Percentiles rank a stretch among this genome's conserved stretches.
Conservation (phyloP, 345 rosid species). For the Salix viminalis region DNA sequence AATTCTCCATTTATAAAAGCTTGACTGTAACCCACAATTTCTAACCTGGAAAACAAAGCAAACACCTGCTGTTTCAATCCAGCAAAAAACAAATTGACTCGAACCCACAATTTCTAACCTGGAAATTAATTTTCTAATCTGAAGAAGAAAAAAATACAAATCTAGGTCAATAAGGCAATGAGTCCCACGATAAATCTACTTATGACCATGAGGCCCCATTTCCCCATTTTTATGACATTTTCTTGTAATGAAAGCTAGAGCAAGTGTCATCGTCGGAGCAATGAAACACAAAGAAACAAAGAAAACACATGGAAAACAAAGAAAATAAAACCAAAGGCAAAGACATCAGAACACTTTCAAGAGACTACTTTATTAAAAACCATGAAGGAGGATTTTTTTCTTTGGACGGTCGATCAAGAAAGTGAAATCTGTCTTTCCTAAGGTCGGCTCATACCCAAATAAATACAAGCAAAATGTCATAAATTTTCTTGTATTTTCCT, state of each 20-base stretch:
- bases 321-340: not conserved
- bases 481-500: not conserved
- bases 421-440: slow-evolving; percentile 3
- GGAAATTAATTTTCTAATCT: not conserved
- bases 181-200: not conserved
- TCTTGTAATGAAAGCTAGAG: not conserved
- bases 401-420: slow-evolving; percentile 49
- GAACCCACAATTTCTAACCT: not conserved
- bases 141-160: slow-evolving; percentile 1
- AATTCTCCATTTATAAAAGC: too few species aligned
- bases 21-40: too few species aligned
- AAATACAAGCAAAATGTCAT: too few species aligned
- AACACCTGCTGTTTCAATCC: not conserved
- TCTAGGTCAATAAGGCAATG: slow-evolving; percentile 12
- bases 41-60: not conserved
- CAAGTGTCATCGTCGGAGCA: not conserved
- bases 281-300: not conserved
- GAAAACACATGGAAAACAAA: not conserved
- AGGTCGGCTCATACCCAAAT: slow-evolving; percentile 32
- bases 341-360: slow-evolving; percentile 26
- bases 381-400: slow-evolving; percentile 26
- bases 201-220: not conserved
- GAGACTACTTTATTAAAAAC: slow-evolving; percentile 25
- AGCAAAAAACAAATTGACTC: slow-evolving; percentile 5
- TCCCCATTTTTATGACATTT: slow-evolving; percentile 4